Percentiles rank a stretch among this genome's conserved stretches.
These are phyloP conservation scores for Coniferiporia weirii DNA, from an alignment of 1,284 basidiomycete genomes.

Conservation along the genomic window DNA sequence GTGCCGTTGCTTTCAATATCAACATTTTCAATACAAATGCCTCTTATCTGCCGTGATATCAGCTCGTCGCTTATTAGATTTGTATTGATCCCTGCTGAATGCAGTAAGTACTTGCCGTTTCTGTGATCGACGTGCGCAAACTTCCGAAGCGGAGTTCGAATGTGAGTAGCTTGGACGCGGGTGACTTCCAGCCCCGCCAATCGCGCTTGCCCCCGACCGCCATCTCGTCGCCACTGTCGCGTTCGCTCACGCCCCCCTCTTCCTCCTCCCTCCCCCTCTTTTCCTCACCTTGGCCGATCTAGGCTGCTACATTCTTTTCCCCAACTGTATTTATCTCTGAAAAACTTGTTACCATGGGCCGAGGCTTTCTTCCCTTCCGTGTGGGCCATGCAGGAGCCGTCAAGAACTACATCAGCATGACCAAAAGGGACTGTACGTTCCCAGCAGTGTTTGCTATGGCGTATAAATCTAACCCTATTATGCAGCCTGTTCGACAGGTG, in stretches of 20 bases:
- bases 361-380: constrained; percentile 4
- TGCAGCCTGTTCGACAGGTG: constrained; percentile 48
- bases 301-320: constrained; percentile 12
- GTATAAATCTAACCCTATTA: neutral
- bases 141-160: neutral
- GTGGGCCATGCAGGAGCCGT: constrained; percentile 12
- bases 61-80: no score
- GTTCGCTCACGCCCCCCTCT: constrained; percentile 4
- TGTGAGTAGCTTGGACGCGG: no score
- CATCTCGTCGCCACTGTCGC: neutral
- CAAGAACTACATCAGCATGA: constrained; percentile 3
- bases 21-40: no score
- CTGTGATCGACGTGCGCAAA: neutral
- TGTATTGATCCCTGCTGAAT: no score
- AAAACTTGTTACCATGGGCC: neutral
- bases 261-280: constrained; percentile 3
- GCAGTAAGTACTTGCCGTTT: no score
- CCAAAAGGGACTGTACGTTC: constrained; percentile 13
- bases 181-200: no score
- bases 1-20: no score
- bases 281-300: neutral
- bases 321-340: neutral
- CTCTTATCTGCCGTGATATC: no score
- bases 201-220: neutral
- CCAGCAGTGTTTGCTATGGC: neutral